Evolutionary conservation across 805 yeast genomes (phyloP), one percentile per base, ranked within the genome.

Genomic region (Saturnispora ahearnii): DNA sequence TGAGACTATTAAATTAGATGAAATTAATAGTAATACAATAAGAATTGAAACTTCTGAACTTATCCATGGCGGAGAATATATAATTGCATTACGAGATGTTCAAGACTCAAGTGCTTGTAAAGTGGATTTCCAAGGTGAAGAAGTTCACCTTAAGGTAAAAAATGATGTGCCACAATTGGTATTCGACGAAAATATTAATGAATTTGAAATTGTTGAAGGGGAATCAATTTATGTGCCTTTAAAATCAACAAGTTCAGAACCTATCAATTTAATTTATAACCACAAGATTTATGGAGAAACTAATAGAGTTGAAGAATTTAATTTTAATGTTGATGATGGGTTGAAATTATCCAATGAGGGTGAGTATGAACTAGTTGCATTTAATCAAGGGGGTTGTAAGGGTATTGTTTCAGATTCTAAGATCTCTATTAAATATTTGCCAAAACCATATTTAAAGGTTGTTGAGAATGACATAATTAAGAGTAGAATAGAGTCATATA

Each of bases 51-150:
- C 87, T 0, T 83, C 87, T 0, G 60, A 66, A 1, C 73, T 86
- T 48, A 62, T 63, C 2, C 66, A 70, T 22, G 96, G 96, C 21
- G 96, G 96, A 4, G 73, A 76, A n/a, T 89, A 79, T 62, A 74
- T 76, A 26, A 65, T 91, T 1, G 72, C 79, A 2, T 62, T 93
- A 53, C 73, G 77, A 2, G 74, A 86, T 10, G 78, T 87, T 2
- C 74, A 73, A 22, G 99, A 93, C 62, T 73, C 78, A n/a, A 77
- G 85, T 10, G 81, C 82, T 0, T 93, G 99, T 67, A 73, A 75
- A 21, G 91, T 87, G n/a, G 79, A 78, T 11, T 67, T 86, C 50
- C 76, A 79, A 43, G 79, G 76, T 18, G 76, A 77, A 22, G 90
- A 85, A 54, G 79, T 80, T 13, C 73, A 67, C 26, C 70, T 93